Percentiles rank a stretch among this genome's conserved stretches.
These are phyloP conservation scores for Galerina marginata DNA, from an alignment of 768 basidiomycete species.

Conservation along the genomic window DNA sequence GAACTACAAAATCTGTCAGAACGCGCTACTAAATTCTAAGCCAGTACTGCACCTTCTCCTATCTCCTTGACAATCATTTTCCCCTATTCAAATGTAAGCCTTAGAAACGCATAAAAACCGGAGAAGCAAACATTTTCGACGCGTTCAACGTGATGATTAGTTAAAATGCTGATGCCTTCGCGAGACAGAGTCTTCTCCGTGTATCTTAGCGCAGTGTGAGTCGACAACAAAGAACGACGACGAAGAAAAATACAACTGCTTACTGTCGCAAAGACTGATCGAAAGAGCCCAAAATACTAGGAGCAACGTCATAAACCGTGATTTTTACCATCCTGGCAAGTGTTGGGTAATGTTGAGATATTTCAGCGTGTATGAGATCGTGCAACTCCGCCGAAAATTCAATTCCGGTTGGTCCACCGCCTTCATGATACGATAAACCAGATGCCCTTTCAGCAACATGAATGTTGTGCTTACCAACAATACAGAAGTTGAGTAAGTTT, in stretches of 20 bases:
- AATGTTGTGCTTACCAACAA: slow-evolving; percentile 63
- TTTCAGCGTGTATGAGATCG: slow-evolving; percentile 75
- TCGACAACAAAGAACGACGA: background rate
- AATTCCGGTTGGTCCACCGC: slow-evolving; percentile 80
- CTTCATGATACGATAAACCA: slow-evolving; percentile 35
- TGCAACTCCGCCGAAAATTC: slow-evolving; percentile 87
- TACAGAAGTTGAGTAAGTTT: slow-evolving; percentile 82
- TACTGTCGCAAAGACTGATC: slow-evolving; percentile 70
- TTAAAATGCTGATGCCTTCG: slow-evolving; percentile 76
- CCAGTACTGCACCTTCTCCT: slow-evolving; percentile 58
- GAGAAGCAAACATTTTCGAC: slow-evolving; percentile 53
- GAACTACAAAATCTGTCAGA: slow-evolving; percentile 49
- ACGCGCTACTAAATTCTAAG: slow-evolving; percentile 3
- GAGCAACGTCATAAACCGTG: slow-evolving; percentile 83
- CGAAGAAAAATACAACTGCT: slow-evolving; percentile 18
- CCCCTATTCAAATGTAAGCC: slow-evolving; percentile 42
- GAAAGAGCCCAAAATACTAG: slow-evolving; percentile 75
- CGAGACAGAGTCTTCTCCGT: slow-evolving; percentile 72
- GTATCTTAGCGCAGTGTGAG: slow-evolving; percentile 46
- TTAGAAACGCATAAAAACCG: background rate
- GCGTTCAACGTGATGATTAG: slow-evolving; percentile 73
- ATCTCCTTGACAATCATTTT: slow-evolving; percentile 73
- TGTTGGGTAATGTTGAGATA: slow-evolving; percentile 62
- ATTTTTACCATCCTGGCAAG: slow-evolving; percentile 72
- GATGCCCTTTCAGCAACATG: background rate